Evolutionary conservation across 192 early-diverging fungal species (phyloP).

Genomic region (Rhizoclosmatium sp.): DNA sequence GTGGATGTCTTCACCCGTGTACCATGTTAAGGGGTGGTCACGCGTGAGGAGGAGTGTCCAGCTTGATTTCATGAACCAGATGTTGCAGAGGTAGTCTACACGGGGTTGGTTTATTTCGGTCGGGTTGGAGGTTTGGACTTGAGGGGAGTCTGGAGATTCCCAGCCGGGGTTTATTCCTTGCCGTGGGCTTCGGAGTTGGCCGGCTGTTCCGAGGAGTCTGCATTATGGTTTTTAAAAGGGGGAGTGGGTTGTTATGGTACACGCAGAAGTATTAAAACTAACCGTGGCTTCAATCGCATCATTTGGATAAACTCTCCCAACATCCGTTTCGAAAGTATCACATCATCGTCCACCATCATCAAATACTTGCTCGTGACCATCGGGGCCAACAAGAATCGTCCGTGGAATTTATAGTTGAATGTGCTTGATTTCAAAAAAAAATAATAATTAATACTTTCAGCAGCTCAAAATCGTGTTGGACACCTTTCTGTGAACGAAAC

Average conservation of each 20-base stretch:
- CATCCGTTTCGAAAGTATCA: conserved; percentile 2
- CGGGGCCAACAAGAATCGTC: conserved; percentile 28
- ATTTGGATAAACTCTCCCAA: conserved; percentile 9
- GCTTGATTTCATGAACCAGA: conserved; percentile 28
- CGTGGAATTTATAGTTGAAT: conserved; percentile 37
- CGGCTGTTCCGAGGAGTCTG: conserved; percentile 30
- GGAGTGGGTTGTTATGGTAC: neutral
- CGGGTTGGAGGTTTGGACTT: neutral
- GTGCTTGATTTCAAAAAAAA: too few relatives aligned
- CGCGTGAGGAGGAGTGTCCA: conserved; percentile 16
- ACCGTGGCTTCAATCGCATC: conserved; percentile 24
- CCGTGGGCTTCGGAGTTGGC: conserved; percentile 13
- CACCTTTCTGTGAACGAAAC: neutral
- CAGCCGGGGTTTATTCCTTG: conserved; percentile 20
- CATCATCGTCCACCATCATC: conserved; percentile 37
- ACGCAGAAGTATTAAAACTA: neutral
- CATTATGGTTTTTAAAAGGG: neutral
- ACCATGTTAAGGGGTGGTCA: conserved; percentile 23
- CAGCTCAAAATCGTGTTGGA: neutral
- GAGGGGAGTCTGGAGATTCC: neutral
- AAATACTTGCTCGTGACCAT: conserved; percentile 19
- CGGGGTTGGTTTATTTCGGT: neutral
- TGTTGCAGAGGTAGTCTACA: conserved; percentile 33
- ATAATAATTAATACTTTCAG: too few relatives aligned
- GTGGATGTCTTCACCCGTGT: conserved; percentile 38